phyloP scores from a whole-genome alignment of 306 rosid genomes.

The Cicer bijugum region DNA sequence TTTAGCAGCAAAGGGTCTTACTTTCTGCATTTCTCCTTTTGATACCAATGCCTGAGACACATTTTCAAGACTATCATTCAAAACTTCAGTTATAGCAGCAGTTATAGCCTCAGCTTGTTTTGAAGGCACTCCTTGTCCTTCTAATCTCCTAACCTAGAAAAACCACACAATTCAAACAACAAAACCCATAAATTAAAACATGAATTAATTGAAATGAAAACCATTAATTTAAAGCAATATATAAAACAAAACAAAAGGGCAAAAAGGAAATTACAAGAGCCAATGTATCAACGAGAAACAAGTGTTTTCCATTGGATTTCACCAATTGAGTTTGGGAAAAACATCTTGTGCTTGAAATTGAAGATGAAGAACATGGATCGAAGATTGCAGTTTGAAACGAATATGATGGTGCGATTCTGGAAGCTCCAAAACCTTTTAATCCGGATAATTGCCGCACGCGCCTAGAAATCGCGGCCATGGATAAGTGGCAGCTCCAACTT shows the following conservation, averaged over 20 bases:
- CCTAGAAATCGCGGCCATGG: slow-evolving; percentile 67
- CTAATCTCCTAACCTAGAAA: slow-evolving; percentile 82
- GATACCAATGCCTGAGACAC: slow-evolving; percentile 80
- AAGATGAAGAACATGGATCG: slow-evolving; percentile 46
- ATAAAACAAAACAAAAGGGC: neutral
- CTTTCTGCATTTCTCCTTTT: slow-evolving; percentile 88
- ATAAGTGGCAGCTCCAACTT: neutral
- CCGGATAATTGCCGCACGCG: slow-evolving; percentile 53
- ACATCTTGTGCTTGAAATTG: slow-evolving; percentile 43
- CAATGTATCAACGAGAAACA: slow-evolving; percentile 87
- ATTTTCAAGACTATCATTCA: slow-evolving; percentile 86
- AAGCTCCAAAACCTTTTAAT: slow-evolving; percentile 50
- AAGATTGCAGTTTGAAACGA: slow-evolving; percentile 37
- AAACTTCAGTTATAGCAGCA: slow-evolving; percentile 80
- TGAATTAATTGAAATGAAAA: neutral
- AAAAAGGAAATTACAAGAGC: slow-evolving; percentile 65
- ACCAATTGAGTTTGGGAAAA: slow-evolving; percentile 59
- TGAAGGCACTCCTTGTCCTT: slow-evolving; percentile 85
- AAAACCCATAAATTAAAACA: neutral
- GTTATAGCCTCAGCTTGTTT: slow-evolving; percentile 95
- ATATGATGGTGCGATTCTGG: slow-evolving; percentile 34
- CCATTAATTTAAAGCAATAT: neutral
- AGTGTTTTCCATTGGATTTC: slow-evolving; percentile 70
- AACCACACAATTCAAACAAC: slow-evolving; percentile 17
- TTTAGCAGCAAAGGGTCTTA: slow-evolving; percentile 32